phyloP scores from a whole-genome alignment of 495 filamentous ascomycete genomes.

The Darksidea phi region DNA sequence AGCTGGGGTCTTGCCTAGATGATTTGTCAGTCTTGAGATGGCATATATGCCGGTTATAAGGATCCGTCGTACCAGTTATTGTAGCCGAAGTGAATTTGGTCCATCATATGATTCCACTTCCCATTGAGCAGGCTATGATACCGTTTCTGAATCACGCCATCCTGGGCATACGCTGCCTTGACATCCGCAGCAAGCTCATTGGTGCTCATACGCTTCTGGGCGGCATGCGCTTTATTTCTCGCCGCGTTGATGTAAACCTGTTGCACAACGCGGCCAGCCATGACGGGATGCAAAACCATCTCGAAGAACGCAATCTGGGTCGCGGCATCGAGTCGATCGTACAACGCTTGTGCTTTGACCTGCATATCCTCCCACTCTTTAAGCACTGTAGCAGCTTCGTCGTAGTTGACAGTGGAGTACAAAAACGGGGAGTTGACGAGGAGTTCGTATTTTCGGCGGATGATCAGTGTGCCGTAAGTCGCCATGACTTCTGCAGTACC shows the following conservation, averaged over 20 bases:
- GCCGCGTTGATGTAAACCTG: conserved; percentile 62
- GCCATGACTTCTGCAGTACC: conserved; percentile 27
- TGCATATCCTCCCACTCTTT: conserved; percentile 59
- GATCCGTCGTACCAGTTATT: conserved; percentile 16
- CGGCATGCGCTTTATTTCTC: conserved; percentile 60
- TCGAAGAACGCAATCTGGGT: conserved; percentile 64
- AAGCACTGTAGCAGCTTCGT: conserved; percentile 67
- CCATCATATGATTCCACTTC: conserved; percentile 75
- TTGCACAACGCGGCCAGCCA: conserved; percentile 61
- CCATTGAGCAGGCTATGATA: conserved; percentile 64
- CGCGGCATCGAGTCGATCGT: conserved; percentile 45
- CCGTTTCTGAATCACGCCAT: conserved; percentile 43
- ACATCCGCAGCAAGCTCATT: conserved; percentile 60
- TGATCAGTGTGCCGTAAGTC: conserved; percentile 25
- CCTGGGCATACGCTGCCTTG: conserved; percentile 60
- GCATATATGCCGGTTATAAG: neutral
- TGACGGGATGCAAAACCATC: conserved; percentile 65
- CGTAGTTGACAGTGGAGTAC: conserved; percentile 67
- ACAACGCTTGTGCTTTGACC: conserved; percentile 54
- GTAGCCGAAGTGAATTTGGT: conserved; percentile 56
- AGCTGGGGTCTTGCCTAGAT: conserved; percentile 26
- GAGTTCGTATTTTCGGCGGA: conserved; percentile 27
- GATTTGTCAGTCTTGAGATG: neutral
- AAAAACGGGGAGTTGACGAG: conserved; percentile 52
- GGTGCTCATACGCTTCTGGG: conserved; percentile 63